Evolutionary conservation across 1,139 yeast species (phyloP), one percentile per base, ranked within the genome.

Genomic region (Sugiyamaella novakii): DNA sequence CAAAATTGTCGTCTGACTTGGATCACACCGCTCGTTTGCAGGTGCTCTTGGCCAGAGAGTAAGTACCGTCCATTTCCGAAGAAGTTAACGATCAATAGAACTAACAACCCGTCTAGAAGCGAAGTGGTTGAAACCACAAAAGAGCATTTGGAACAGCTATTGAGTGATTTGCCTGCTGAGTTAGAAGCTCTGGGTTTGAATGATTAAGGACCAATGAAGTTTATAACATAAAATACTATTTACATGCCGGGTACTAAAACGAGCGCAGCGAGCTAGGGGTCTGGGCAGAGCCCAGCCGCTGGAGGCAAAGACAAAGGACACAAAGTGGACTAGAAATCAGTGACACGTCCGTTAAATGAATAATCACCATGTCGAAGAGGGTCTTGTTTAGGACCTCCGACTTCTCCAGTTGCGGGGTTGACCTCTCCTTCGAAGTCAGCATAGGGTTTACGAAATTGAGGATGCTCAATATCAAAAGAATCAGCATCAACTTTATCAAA

Each of bases 381-480:
- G 62, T 94, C 98, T 67, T 92, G 98, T 63, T 94, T 94, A n/a
- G 99, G 99, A 0, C 98, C 99, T 35, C 96, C 96, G 27, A 84
- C 75, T 68, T 94, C 99, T 1, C 98, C 98, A 0, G 98, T 91
- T 51, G 75, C 77, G 0, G 99, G 99, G 63, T 92, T 92, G 29
- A 78, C 81, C 53, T 91, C 92, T 1, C 99, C 99, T 68, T 91
- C 97, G 63, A 92, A 92, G 60, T 94, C 99, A 0, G 96, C 96
- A 49, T 88, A 83, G 3, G 89, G 84, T 66, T 84, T 81, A 65
- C 83, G 77, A 57, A 76, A 80, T 54, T 81, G 85, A 1, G 91
- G 84, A 24, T 87, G 84, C 58, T 83, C 78, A 7, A 78, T 74
- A 2, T 87, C 87, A 24, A 75, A 75, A 58, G 85, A 84, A 63